Percentiles rank a stretch among this genome's conserved stretches.
Evolutionary conservation across 768 basidiomycete species (phyloP).

Genomic region (Suillus lakei): DNA sequence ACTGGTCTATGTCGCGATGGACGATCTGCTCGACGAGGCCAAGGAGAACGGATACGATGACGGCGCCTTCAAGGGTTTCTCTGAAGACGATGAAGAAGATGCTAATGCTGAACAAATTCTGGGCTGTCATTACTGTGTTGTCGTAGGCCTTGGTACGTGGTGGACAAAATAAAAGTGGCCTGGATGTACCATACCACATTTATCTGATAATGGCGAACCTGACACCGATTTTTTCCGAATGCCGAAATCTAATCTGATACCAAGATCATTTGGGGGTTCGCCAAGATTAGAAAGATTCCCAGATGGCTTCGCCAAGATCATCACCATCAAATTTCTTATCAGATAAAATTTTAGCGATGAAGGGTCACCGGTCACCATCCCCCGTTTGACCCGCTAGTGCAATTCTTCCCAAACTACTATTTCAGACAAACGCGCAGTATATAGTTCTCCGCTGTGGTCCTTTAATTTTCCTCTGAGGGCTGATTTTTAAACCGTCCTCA

Average conservation of each 20-base stretch:
- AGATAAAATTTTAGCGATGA: constrained; percentile 17
- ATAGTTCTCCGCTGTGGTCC: neutral
- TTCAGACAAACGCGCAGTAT: neutral
- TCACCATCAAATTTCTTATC: constrained; percentile 12
- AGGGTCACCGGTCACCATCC: neutral
- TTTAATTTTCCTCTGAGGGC: neutral
- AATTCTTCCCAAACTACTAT: neutral
- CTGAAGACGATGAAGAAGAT: constrained; percentile 98
- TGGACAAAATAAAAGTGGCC: neutral
- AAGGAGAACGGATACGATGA: constrained; percentile 92
- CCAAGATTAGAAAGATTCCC: too few relatives aligned
- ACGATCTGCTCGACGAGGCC: constrained; percentile 90
- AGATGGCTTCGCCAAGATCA: neutral
- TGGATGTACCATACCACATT: neutral
- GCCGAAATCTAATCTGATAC: neutral
- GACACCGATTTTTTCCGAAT: neutral
- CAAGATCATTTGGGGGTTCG: neutral
- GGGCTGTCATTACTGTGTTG: constrained; percentile 52
- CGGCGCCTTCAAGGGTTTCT: constrained; percentile 90
- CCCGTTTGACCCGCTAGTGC: neutral
- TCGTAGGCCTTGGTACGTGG: neutral
- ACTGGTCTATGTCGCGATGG: constrained; percentile 37
- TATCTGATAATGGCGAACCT: constrained; percentile 1
- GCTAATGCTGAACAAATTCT: constrained; percentile 83
- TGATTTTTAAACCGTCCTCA: neutral